Conservation (phyloP, 2,329 filamentous ascomycete genomes). For the Neonectria ditissima region DNA sequence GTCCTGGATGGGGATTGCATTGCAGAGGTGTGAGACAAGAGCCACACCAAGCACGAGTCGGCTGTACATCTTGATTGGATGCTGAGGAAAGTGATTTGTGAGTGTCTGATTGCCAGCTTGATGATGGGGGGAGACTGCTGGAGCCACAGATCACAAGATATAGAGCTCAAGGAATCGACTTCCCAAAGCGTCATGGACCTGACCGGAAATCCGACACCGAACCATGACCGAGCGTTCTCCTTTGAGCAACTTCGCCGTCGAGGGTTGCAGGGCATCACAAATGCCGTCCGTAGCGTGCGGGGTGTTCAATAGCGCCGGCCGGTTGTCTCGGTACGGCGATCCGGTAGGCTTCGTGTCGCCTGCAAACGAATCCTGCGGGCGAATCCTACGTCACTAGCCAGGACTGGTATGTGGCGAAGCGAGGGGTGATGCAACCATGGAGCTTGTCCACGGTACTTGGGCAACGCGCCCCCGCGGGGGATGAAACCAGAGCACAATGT, state of each 20-base stretch:
- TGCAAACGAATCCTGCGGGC: not conserved
- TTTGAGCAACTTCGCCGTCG: slow-evolving; percentile 23
- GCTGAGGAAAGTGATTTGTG: slow-evolving; percentile 4
- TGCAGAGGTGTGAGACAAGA: slow-evolving; percentile 31
- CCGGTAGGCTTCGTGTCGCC: not conserved
- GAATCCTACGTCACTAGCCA: not conserved
- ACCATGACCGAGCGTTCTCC: slow-evolving; percentile 19
- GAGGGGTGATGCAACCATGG: not conserved
- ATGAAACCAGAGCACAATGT: not conserved
- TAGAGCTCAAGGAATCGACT: slow-evolving; percentile 12
- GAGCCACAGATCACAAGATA: slow-evolving; percentile 22
- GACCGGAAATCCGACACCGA: slow-evolving; percentile 30
- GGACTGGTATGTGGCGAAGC: not conserved
- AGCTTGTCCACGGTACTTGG: not conserved
- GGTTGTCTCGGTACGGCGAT: not conserved
- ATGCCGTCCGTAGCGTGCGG: slow-evolving; percentile 21
- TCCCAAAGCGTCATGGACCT: slow-evolving; percentile 6
- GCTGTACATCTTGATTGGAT: slow-evolving; percentile 32
- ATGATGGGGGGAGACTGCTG: slow-evolving; percentile 7
- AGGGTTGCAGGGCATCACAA: slow-evolving; percentile 22
- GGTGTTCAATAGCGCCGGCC: slow-evolving; percentile 29
- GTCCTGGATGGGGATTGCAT: slow-evolving; percentile 53
- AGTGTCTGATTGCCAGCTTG: not conserved
- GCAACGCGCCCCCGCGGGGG: not conserved
- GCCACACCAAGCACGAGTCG: slow-evolving; percentile 25